Percentiles rank a stretch among this genome's conserved stretches.
Evolutionary conservation across 257 asterid species (phyloP).

Genomic region (Capsicum rhomboideum): DNA sequence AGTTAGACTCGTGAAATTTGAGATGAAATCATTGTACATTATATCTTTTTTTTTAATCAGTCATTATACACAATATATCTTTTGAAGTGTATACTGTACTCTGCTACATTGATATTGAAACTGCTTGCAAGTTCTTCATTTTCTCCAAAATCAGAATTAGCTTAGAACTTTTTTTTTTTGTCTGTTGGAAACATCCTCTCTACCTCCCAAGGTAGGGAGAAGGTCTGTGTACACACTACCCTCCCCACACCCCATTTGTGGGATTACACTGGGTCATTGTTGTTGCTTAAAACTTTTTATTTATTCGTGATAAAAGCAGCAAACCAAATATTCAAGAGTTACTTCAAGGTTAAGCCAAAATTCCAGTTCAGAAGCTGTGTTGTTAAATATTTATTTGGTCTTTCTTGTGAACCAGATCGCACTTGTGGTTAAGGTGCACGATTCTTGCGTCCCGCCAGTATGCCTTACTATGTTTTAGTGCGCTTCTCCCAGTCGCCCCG

Average conservation of each 20-base stretch:
- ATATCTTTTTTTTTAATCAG: neutral
- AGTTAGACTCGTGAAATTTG: neutral
- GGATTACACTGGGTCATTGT: too few relatives aligned
- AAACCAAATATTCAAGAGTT: neutral
- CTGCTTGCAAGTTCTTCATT: neutral
- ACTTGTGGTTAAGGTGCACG: too few relatives aligned
- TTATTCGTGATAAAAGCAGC: neutral
- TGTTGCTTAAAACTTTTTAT: too few relatives aligned
- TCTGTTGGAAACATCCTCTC: neutral
- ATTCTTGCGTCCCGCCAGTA: neutral
- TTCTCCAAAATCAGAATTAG: neutral
- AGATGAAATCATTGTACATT: neutral
- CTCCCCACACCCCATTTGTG: too few relatives aligned
- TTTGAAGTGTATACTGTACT: neutral
- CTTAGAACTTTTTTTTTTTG: neutral
- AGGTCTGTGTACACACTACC: too few relatives aligned
- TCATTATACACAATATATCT: neutral
- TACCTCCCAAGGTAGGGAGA: too few relatives aligned
- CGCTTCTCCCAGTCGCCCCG: neutral
- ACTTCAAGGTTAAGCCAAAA: neutral
- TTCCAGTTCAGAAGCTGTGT: neutral
- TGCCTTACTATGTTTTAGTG: neutral
- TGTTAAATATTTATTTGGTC: neutral
- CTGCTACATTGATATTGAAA: neutral
- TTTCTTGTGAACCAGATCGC: neutral